Percentiles rank a stretch among this genome's conserved stretches.
These are phyloP conservation scores for Hypsizygus marmoreus DNA, from an alignment of 768 basidiomycete genomes.

Conservation along the genomic window DNA sequence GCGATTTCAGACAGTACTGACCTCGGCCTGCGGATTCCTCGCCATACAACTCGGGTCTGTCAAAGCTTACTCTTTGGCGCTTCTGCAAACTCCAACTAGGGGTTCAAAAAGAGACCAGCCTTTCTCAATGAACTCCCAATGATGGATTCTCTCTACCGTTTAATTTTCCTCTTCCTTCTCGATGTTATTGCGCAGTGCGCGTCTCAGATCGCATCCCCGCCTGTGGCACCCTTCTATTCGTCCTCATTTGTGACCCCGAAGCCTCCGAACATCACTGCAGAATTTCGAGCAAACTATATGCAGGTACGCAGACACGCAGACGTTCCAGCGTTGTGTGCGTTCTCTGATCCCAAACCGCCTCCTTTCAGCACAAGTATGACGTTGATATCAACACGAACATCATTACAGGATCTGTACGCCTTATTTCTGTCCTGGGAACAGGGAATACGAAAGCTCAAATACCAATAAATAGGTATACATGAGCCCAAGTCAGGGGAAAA, in stretches of 20 bases:
- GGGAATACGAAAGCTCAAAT: constrained; percentile 3
- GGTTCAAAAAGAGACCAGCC: no score
- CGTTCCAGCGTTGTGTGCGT: no score
- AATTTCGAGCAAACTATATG: constrained; percentile 21
- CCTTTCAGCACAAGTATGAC: constrained; percentile 17
- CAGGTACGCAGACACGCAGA: constrained; percentile 11
- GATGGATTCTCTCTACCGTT: no score
- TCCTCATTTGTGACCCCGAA: constrained; percentile 15
- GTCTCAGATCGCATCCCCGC: no score
- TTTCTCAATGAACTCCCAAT: no score
- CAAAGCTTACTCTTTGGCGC: no score
- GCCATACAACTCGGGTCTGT: no score
- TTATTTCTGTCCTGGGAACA: not conserved
- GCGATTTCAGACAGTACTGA: no score
- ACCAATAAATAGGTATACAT: constrained; percentile 25
- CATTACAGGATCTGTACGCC: constrained; percentile 17
- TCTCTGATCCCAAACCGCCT: not conserved
- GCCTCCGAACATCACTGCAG: constrained; percentile 17
- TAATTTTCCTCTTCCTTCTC: no score
- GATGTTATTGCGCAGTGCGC: no score
- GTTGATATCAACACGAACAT: constrained; percentile 16
- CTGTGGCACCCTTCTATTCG: constrained; percentile 15
- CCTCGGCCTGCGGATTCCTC: no score
- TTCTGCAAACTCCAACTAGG: no score
- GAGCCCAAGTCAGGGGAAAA: constrained; percentile 26